Evolutionary conservation across 2,329 filamentous ascomycete species (phyloP), one percentile per base, ranked within the genome.

Genomic region (Calonectria montana): DNA sequence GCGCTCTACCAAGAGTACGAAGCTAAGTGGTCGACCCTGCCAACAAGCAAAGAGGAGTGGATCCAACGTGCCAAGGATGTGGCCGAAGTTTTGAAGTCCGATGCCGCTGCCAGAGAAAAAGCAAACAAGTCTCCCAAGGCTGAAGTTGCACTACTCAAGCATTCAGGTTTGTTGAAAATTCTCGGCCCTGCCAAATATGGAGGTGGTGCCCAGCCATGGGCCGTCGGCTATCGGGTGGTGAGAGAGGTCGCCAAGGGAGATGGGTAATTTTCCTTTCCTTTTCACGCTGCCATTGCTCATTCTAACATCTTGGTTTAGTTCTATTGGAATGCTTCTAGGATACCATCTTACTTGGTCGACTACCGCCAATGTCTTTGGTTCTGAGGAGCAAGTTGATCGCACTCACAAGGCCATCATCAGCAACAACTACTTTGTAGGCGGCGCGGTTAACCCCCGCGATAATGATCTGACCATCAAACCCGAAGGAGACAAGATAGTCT

Each of bases 391-490:
- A 79, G 87, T 87, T 21, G 89, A 91, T 16, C 87, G 87, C 21
- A 81, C 86, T 1, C 87, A 91, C 69, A 84, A 91, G 72, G 81
- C 88, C 63, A 90, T 93, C 76, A 87, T 91, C 71, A 81, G 84
- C 21, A 92, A 92, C 82, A 92, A 93, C 79, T 91, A 90, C 81
- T 93, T 92, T 73, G 86, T 93, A 16, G 91, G 91, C 9, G 91
- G 89, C 27, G 89, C 91, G 0, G 91, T 93, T 23, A 93, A 93
- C 74, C 91, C 91, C 0, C 87, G 91, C 4, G 91, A 93, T 77
- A 89, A 83, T 45, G 91, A 93, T 75, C 81, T 92, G 10, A 88
- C 85, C 35, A 90, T 92, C 72, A 89, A 84, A 0, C 80, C 84
- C 1, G 85, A 90, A 1, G 89, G 88, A 1, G 87, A 90, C 4